These are phyloP conservation scores for Paraglomus brasilianum DNA, from an alignment of 192 early-diverging fungal species.

Conservation along the genomic window DNA sequence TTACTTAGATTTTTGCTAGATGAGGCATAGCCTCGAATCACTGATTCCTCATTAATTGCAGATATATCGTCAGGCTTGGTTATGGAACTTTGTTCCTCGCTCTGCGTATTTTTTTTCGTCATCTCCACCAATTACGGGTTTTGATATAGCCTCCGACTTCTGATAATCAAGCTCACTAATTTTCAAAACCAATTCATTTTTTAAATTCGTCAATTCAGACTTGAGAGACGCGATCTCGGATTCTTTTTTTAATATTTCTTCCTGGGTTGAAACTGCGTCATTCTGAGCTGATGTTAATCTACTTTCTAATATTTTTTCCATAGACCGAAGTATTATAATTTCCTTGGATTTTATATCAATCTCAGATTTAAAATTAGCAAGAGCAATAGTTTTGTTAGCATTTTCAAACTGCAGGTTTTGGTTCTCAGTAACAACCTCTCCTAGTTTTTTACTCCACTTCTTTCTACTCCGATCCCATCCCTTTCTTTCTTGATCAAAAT, in stretches of 20 bases:
- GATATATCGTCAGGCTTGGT: too few species aligned
- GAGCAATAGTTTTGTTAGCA: slow-evolving; percentile 1
- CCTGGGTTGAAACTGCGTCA: too few species aligned
- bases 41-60: too few species aligned
- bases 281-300: slow-evolving; percentile 16
- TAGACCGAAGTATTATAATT: slow-evolving; percentile 20
- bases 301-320: slow-evolving; percentile 23
- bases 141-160: slow-evolving; percentile 14
- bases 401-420: slow-evolving; percentile 10
- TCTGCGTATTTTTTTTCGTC: slow-evolving; percentile 6
- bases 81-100: not conserved
- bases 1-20: too few species aligned
- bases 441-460: slow-evolving; percentile 10
- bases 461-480: slow-evolving; percentile 17
- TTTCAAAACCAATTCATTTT: not conserved
- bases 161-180: slow-evolving; percentile 9
- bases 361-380: slow-evolving; percentile 14
- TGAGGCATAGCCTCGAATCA: too few species aligned
- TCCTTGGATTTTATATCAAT: slow-evolving; percentile 9
- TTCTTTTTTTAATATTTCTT: slow-evolving; percentile 18
- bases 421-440: not conserved
- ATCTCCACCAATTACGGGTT: slow-evolving; percentile 6
- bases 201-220: not conserved
- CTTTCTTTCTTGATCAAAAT: slow-evolving; percentile 20
- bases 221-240: slow-evolving; percentile 4